Percentiles rank a stretch among this genome's conserved stretches.
phyloP scores from a whole-genome alignment of 768 basidiomycete species.

The Filobasidium floriforme region DNA sequence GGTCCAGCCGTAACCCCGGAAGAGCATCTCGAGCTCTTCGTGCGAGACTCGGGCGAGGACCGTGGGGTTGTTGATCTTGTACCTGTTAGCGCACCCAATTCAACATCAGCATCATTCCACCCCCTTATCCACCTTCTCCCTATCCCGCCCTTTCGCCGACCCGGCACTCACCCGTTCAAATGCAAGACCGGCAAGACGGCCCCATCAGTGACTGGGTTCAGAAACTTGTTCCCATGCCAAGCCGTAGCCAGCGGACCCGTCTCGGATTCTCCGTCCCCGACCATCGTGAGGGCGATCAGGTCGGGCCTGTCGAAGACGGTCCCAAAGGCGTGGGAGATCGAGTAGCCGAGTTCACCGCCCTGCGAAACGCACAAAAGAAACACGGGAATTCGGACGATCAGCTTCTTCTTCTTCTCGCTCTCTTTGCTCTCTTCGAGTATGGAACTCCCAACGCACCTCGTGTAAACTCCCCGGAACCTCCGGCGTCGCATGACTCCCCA shows the following conservation, averaged over 20 bases:
- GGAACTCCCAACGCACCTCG: slow-evolving; percentile 48
- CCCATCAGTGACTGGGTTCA: slow-evolving; percentile 81
- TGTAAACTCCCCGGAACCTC: slow-evolving; percentile 83
- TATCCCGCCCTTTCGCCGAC: no score
- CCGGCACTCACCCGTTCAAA: slow-evolving; percentile 69
- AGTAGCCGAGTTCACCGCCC: slow-evolving; percentile 82
- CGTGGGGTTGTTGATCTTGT: slow-evolving; percentile 37
- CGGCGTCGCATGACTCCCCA: slow-evolving; percentile 54
- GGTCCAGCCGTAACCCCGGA: slow-evolving; percentile 39
- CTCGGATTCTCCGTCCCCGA: slow-evolving; percentile 62
- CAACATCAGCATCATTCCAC: slow-evolving; percentile 43
- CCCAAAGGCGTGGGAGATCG: slow-evolving; percentile 65
- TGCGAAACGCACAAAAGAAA: neutral
- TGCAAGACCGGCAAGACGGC: slow-evolving; percentile 83
- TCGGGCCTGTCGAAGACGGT: slow-evolving; percentile 84
- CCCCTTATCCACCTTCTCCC: no score
- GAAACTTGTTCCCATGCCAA: slow-evolving; percentile 81
- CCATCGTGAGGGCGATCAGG: slow-evolving; percentile 66
- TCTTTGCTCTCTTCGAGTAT: no score
- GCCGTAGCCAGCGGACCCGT: slow-evolving; percentile 42
- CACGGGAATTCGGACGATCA: no score
- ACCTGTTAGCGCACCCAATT: slow-evolving; percentile 20
- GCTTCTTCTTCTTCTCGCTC: no score
- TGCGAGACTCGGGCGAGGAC: slow-evolving; percentile 40
- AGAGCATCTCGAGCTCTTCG: slow-evolving; percentile 33